Evolutionary conservation across 176 grass and related monocot species (phyloP), one percentile per base, ranked within the genome.

Genomic region (Eleusine coracana): DNA sequence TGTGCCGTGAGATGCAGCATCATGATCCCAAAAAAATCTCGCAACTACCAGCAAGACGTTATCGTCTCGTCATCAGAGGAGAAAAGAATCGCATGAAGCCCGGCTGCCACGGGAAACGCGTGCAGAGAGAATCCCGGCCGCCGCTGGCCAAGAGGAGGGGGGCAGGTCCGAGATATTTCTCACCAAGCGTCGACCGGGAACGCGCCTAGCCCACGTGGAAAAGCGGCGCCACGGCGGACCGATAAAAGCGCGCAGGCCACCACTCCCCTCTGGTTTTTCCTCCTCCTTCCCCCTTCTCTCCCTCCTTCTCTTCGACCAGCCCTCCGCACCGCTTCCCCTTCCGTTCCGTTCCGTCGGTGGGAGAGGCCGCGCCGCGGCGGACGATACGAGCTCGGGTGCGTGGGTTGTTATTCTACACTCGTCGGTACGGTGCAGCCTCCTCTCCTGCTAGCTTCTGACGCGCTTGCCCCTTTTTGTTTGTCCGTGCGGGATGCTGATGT

Each of bases 191-290:
- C 82, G 29, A 48, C 42, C 37, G 2, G 31, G 11, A 13, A 49
- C 45, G 13, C 16, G 21, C 21, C 14, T 45, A 48, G 40, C 21
- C 88, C 94, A 93, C 84, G 89, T 97, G 84, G 82, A 87, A 93
- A 93, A 91, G 91, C 65, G 75, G 18, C 71, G 91, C 94, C 91
- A 97, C 88, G 82, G 23, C 61, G 89, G 94, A 97, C 73, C 70
- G 81, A 86, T 80, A 52, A 75, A 71, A 28, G 40, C 77, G 31
- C 69, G 31, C 46, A 3, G 11, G 2, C 31, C 21, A 56, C 15
- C 37, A 5, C 59, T 31, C 3, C 4, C 31, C 31, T 34, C 31
- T 34, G 31, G 31, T 34, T 34, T 34, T n/a, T n/a, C n/a, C 31
- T 34, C 31, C 31, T 34, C 31, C 31, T 34, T 34, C 31, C 1